Base-by-base conservation (phyloP, 805 yeast species). In the Cyberlindnera euphorbiiphila region DNA sequence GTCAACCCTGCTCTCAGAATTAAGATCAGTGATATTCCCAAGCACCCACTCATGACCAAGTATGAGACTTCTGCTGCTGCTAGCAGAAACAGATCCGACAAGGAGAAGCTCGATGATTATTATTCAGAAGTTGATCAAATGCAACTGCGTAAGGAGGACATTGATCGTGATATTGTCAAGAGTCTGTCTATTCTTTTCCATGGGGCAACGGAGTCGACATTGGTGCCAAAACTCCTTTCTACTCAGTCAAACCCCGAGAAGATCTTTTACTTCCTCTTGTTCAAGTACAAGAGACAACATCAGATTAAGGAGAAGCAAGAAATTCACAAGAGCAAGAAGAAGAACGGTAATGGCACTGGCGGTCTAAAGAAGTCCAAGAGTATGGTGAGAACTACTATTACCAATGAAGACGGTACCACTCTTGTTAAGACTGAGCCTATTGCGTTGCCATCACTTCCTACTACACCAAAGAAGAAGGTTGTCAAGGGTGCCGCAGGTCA, bases 1-100 rank as follows among this genome's bases (percentile, higher is more conserved):
- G 94, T 89, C 5, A 78, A 88, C 47, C 98, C 98, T 12, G 66
- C 62, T 19, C 71, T 77, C 27, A 75, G 98, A 62, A 88, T 93
- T 46, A 72, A 79, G 26, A 85, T 94, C 42, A 74, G 74, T 40
- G 85, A 79, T 33, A 85, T 93, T 39, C 63, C 86, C 42, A 68
- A 60, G 18, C 98, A 93, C 63, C 96, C 97, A 3, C 65, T 93
- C 29, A 64, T 93, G 46, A 72, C 68, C 29, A 87, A 87, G 61
- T 87, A 93, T 50, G 78, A 80, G 6, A 62, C 64, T 19, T 53
- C 49, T 34, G 62, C 59, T 18, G 56, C 60, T 1, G 48, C 56
- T 29, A 53, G 61, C 35, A 57, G 55, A n/a, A 58, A 63, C 45
- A 31, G 32, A 12, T 17, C 36, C 8, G 58, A 53, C 27, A 40